Evolutionary conservation across 2,329 filamentous ascomycete species (phyloP).

Genomic region (Fusarium coicis): DNA sequence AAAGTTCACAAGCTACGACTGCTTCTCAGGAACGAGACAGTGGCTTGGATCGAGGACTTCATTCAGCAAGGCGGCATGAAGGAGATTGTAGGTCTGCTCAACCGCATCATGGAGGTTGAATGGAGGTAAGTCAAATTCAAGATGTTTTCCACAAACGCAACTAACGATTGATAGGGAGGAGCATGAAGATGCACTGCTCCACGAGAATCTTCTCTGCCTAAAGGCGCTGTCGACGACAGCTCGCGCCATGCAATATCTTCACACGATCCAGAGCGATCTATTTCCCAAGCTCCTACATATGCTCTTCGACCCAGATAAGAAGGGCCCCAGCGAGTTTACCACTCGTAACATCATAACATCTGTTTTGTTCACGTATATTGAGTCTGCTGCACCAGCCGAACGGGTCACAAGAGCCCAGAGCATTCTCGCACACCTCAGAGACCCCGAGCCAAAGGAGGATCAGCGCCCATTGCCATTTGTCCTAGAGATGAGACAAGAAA

Average conservation of each 20-base stretch:
- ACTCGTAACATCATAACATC: constrained; percentile 91
- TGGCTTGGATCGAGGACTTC: constrained; percentile 94
- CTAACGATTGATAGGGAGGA: constrained; percentile 74
- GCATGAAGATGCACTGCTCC: constrained; percentile 91
- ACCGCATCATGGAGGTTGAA: constrained; percentile 94
- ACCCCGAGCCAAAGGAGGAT: constrained; percentile 80
- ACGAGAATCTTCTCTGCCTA: constrained; percentile 91
- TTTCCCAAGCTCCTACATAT: constrained; percentile 89
- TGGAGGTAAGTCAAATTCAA: constrained; percentile 77
- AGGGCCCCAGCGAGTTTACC: constrained; percentile 95
- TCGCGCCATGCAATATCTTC: constrained; percentile 82
- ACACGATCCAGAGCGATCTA: constrained; percentile 80
- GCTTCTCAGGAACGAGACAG: constrained; percentile 91
- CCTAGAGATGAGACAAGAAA: constrained; percentile 84
- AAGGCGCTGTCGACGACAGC: constrained; percentile 96
- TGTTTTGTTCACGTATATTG: constrained; percentile 88
- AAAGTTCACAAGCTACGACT: constrained; percentile 93
- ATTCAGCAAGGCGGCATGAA: constrained; percentile 91
- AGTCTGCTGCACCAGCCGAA: constrained; percentile 70
- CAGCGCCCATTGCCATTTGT: constrained; percentile 86
- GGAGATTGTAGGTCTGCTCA: constrained; percentile 85
- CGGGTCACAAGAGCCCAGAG: constrained; percentile 75
- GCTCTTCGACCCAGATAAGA: constrained; percentile 98
- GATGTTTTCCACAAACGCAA: background rate
- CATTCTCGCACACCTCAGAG: constrained; percentile 83